Percentiles rank a stretch among this genome's conserved stretches.
Conservation (phyloP, 805 yeast species). For the Starmerella powellii region DNA sequence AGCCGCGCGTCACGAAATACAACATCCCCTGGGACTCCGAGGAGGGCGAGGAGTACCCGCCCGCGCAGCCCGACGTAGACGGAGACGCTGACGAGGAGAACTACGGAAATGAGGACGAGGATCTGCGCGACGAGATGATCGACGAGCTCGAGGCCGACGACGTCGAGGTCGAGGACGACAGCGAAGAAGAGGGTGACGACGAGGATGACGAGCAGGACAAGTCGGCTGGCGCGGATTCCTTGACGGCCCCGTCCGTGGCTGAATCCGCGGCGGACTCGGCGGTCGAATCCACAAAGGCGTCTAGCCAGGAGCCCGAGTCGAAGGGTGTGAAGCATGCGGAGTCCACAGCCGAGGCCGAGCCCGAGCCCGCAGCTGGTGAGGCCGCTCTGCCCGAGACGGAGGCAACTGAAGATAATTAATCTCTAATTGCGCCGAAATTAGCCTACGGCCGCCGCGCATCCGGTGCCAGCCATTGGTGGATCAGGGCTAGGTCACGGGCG, state of each 20-base stretch:
- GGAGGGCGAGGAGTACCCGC: conserved; percentile 23
- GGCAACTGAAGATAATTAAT: too few species aligned
- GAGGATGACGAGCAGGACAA: conserved; percentile 8
- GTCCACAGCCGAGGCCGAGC: too few species aligned
- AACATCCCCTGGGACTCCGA: conserved; percentile 72
- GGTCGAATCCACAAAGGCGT: not conserved
- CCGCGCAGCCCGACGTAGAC: conserved; percentile 25
- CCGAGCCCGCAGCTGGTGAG: too few species aligned
- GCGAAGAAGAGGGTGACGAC: conserved; percentile 13
- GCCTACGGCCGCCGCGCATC: too few species aligned
- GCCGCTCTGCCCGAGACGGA: too few species aligned
- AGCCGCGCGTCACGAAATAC: conserved; percentile 93
- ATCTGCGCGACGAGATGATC: conserved; percentile 21
- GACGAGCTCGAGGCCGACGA: conserved; percentile 24
- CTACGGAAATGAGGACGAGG: conserved; percentile 24
- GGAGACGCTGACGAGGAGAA: conserved; percentile 23
- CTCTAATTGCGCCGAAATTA: too few species aligned
- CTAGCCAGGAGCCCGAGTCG: too few species aligned
- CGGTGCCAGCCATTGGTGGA: too few species aligned
- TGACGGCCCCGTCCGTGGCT: not conserved
- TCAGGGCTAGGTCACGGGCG: too few species aligned
- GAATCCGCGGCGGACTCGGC: not conserved
- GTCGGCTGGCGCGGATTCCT: not conserved
- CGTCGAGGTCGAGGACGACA: conserved; percentile 20
- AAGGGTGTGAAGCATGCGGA: too few species aligned